Percentiles rank a stretch among this genome's conserved stretches.
Evolutionary conservation across 2,329 filamentous ascomycete genomes (phyloP).

Genomic region (Bipolaris victoriae): DNA sequence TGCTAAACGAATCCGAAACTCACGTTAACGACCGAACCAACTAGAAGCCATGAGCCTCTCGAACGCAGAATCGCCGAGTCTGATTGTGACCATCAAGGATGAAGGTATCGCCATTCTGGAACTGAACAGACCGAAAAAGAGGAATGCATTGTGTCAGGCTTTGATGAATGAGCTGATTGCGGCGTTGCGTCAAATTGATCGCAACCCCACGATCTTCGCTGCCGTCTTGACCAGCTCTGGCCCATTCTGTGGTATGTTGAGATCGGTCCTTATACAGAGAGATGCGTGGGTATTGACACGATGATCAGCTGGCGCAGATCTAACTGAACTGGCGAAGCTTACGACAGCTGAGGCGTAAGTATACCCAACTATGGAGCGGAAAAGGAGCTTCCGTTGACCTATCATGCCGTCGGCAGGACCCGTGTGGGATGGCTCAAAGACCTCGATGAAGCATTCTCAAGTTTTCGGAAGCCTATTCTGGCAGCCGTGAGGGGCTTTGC

Average conservation of each 20-base stretch:
- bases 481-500: conserved; percentile 92
- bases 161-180: conserved; percentile 54
- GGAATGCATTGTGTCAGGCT: conserved; percentile 63
- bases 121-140: conserved; percentile 62
- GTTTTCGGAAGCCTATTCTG: conserved; percentile 88
- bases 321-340: conserved; percentile 93
- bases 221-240: conserved; percentile 78
- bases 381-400: not conserved
- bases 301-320: conserved; percentile 79
- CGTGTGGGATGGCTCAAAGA: conserved; percentile 87
- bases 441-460: conserved; percentile 81
- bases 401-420: conserved; percentile 55
- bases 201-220: conserved; percentile 25
- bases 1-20: not conserved
- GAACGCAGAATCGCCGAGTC: conserved; percentile 9
- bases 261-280: not conserved
- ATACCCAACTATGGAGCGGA: not conserved
- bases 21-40: not conserved
- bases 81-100: conserved; percentile 24
- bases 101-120: conserved; percentile 57
- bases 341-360: conserved; percentile 74
- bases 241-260: conserved; percentile 67
- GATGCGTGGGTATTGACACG: not conserved
- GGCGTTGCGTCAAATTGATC: conserved; percentile 25
- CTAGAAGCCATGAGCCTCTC: conserved; percentile 9